Percentiles rank a stretch among this genome's conserved stretches.
Conservation (phyloP, 2,329 filamentous ascomycete genomes). For the Penicillium olsonii region DNA sequence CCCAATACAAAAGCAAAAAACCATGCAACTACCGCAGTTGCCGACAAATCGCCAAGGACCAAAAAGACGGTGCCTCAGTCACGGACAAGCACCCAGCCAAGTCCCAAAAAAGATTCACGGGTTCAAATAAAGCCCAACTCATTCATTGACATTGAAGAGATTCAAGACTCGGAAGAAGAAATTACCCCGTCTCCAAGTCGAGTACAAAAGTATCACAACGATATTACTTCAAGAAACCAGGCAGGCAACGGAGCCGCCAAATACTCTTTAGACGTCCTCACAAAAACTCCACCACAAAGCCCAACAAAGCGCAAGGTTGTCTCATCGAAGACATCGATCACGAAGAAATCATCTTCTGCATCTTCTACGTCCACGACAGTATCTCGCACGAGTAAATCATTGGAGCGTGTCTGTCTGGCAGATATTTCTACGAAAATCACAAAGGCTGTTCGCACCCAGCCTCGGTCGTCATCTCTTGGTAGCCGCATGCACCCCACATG, state of each 20-base stretch:
- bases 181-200: slow-evolving; percentile 30
- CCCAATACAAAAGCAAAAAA: slow-evolving; percentile 12
- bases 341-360: background rate
- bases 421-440: slow-evolving; percentile 52
- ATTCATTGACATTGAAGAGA: slow-evolving; percentile 37
- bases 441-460: slow-evolving; percentile 47
- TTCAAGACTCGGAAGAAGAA: slow-evolving; percentile 42
- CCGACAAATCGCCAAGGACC: background rate
- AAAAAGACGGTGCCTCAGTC: background rate
- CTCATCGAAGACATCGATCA: slow-evolving; percentile 13
- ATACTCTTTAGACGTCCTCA: slow-evolving; percentile 15
- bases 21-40: background rate
- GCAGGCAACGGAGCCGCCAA: background rate
- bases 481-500: slow-evolving; percentile 61
- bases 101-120: background rate
- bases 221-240: slow-evolving; percentile 6
- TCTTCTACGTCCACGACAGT: background rate
- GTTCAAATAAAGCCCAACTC: slow-evolving; percentile 6
- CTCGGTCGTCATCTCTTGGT: slow-evolving; percentile 34
- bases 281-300: slow-evolving; percentile 8
- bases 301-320: slow-evolving; percentile 14
- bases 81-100: background rate
- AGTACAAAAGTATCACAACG: slow-evolving; percentile 22
- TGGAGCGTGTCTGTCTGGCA: slow-evolving; percentile 26
- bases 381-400: background rate